These are phyloP conservation scores for Camelina sativa DNA, from an alignment of 345 rosid species.

Conservation along the genomic window DNA sequence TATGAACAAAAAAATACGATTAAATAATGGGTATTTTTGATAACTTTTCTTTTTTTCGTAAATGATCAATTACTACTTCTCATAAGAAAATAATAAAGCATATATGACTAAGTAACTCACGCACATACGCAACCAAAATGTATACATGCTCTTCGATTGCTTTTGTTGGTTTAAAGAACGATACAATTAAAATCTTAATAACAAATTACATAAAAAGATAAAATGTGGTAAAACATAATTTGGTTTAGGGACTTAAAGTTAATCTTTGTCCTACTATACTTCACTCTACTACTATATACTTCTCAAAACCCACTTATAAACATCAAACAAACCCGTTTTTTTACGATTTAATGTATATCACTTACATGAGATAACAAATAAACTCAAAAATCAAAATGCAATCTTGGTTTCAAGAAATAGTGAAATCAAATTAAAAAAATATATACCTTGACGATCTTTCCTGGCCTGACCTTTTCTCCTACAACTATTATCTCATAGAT, in stretches of 20 bases:
- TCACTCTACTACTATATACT: constrained; percentile 3
- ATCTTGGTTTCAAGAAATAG: constrained; percentile 8
- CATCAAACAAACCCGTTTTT: neutral
- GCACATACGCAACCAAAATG: too few relatives aligned
- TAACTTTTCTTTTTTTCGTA: constrained; percentile 25
- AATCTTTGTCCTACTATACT: neutral
- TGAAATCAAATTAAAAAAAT: constrained; percentile 4
- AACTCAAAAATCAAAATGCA: constrained; percentile 8
- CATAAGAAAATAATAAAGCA: too few relatives aligned
- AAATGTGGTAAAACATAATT: neutral
- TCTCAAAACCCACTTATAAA: constrained; percentile 22
- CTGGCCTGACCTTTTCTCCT: too few relatives aligned
- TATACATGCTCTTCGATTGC: too few relatives aligned
- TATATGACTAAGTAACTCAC: too few relatives aligned
- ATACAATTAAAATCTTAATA: too few relatives aligned
- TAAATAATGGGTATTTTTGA: too few relatives aligned
- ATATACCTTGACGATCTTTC: too few relatives aligned
- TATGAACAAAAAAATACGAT: too few relatives aligned
- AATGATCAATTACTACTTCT: constrained; percentile 30
- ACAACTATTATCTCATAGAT: too few relatives aligned
- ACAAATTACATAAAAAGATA: too few relatives aligned
- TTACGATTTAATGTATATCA: neutral
- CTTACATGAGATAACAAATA: neutral
- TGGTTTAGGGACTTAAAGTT: neutral
- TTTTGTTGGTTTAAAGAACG: too few relatives aligned